A percentile compares a stretch with the other conserved stretches of the same genome.
Conservation (phyloP, 768 basidiomycete genomes). For the Xanthoconium purpureum region DNA sequence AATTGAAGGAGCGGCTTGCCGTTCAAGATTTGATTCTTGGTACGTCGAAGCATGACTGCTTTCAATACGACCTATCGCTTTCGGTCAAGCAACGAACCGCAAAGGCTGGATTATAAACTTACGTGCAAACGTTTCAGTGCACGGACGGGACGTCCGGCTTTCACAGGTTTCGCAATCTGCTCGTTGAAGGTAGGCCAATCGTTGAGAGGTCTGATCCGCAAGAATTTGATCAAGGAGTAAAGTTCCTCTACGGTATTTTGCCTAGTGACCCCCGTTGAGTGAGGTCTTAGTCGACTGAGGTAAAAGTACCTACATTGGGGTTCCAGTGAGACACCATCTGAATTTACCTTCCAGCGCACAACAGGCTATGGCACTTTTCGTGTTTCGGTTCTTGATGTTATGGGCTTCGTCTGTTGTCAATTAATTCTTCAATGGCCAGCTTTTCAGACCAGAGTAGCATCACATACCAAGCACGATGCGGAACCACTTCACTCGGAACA, state of each 20-base stretch:
- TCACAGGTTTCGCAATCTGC: constrained; percentile 78
- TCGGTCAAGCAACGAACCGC: not conserved
- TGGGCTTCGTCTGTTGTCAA: constrained; percentile 79
- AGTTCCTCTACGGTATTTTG: constrained; percentile 92
- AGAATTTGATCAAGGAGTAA: constrained; percentile 84
- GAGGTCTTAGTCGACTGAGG: not conserved
- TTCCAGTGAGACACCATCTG: constrained; percentile 87
- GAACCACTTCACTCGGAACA: constrained; percentile 82
- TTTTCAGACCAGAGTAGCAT: not conserved
- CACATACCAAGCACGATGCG: constrained; percentile 76
- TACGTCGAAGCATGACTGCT: constrained; percentile 85
- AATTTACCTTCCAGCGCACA: constrained; percentile 73
- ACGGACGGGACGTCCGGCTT: constrained; percentile 53
- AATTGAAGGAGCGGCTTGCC: constrained; percentile 82
- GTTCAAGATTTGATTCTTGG: constrained; percentile 67
- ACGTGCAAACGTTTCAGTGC: constrained; percentile 88
- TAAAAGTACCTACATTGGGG: constrained; percentile 53
- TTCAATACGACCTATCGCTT: constrained; percentile 65
- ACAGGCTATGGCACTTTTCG: constrained; percentile 75
- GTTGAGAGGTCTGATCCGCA: constrained; percentile 78
- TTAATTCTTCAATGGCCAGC: not conserved
- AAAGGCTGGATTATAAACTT: constrained; percentile 3
- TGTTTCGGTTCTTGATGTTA: constrained; percentile 85
- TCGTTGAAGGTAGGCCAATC: constrained; percentile 77
- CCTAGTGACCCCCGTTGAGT: constrained; percentile 33